Evolutionary conservation across 1,284 basidiomycete genomes (phyloP).

Genomic region (Cryptococcus sp.): DNA sequence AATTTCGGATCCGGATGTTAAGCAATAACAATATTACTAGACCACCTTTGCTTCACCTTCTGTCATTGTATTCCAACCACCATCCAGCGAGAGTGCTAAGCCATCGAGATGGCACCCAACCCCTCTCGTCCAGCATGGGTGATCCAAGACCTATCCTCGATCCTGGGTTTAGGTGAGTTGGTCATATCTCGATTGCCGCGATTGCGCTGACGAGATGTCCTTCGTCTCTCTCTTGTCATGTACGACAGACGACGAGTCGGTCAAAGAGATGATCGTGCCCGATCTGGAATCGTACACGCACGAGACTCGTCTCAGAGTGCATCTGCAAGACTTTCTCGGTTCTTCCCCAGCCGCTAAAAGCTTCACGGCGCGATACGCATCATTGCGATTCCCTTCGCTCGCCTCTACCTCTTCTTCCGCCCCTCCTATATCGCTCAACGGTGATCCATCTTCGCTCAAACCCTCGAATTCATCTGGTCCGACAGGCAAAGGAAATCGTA

Average conservation of each 20-base stretch:
- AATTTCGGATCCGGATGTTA: slow-evolving; percentile 17
- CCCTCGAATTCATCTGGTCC: not conserved
- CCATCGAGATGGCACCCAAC: slow-evolving; percentile 1
- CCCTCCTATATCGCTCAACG: slow-evolving; percentile 11
- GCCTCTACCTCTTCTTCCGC: slow-evolving; percentile 19
- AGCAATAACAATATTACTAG: not conserved
- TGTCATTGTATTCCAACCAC: not conserved
- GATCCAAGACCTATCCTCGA: slow-evolving; percentile 34
- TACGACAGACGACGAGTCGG: slow-evolving; percentile 43
- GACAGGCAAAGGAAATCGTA: not conserved
- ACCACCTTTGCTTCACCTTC: not conserved
- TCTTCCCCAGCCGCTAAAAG: slow-evolving; percentile 35
- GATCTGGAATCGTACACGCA: slow-evolving; percentile 41
- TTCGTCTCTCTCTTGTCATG: not conserved
- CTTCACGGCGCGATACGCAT: slow-evolving; percentile 44
- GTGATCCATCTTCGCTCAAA: slow-evolving; percentile 8
- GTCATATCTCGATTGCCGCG: too few relatives aligned
- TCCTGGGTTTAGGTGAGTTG: slow-evolving; percentile 45
- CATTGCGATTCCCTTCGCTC: slow-evolving; percentile 41
- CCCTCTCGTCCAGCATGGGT: slow-evolving; percentile 39
- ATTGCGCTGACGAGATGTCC: slow-evolving; percentile 7
- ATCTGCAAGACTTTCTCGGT: slow-evolving; percentile 53
- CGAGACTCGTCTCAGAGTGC: slow-evolving; percentile 36
- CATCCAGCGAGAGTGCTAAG: not conserved
- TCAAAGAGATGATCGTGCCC: slow-evolving; percentile 45